These are phyloP conservation scores for Phytophthora nicotianae DNA, from an alignment of 352 stramenopile genomes.

Conservation along the genomic window DNA sequence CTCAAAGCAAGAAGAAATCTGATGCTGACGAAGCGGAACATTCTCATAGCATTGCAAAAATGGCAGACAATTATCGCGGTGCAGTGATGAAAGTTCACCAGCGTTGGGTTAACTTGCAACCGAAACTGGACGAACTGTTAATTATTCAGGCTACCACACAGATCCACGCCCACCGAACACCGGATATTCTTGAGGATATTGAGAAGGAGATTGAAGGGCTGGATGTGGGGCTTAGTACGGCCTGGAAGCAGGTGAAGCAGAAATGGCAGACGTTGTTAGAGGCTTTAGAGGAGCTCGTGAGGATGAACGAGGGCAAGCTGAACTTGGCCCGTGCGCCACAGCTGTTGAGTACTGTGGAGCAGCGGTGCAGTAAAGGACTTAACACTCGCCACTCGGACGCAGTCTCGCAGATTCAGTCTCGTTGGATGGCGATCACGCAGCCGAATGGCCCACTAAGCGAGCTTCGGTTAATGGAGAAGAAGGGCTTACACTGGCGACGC, in stretches of 20 bases:
- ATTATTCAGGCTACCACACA: conserved; percentile 50
- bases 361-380: conserved; percentile 63
- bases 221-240: conserved; percentile 63
- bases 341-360: conserved; percentile 52
- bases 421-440: conserved; percentile 76
- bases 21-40: conserved; percentile 38
- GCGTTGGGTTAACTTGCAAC: conserved; percentile 75
- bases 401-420: conserved; percentile 71
- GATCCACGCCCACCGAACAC: conserved; percentile 65
- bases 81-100: conserved; percentile 63
- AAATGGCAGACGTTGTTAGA: conserved; percentile 60
- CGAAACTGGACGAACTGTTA: conserved; percentile 63
- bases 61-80: conserved; percentile 48
- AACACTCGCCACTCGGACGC: conserved; percentile 57
- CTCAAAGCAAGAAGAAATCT: conserved; percentile 12
- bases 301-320: conserved; percentile 65
- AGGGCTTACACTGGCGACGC: conserved; percentile 70
- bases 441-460: conserved; percentile 63
- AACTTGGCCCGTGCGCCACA: conserved; percentile 61
- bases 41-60: conserved; percentile 40
- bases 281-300: conserved; percentile 58
- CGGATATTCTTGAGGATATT: conserved; percentile 49
- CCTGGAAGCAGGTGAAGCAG: conserved; percentile 60
- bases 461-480: conserved; percentile 68
- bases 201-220: conserved; percentile 60